Base-by-base conservation (phyloP, 768 basidiomycete genomes). In the Phanerodontia chrysosporium region DNA sequence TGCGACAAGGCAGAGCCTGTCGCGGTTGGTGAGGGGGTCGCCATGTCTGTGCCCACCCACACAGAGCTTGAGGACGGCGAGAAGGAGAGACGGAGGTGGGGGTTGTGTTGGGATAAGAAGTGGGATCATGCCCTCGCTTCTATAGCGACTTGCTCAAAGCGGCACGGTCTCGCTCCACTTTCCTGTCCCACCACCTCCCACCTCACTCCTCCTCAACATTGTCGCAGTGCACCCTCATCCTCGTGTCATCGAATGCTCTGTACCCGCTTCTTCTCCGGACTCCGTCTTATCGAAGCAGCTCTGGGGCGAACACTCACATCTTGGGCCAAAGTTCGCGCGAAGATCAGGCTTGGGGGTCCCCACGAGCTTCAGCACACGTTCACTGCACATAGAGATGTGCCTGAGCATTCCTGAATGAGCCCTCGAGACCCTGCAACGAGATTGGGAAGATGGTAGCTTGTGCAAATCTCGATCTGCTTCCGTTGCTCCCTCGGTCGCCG, bases 51-150 rank as follows among this genome's bases (percentile, higher is more conserved):
- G 16, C 12, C 12, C 21, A 42, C 21, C 22, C 13, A 42, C n/a
- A 42, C 18, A 39, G 29, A 51, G 52, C 35, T 27, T 8, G 52
- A 32, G 24, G 36, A 24, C 35, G 36, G 24, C 6, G 49, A 51
- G 18, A 28, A 27, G 52, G 32, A 32, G 32, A 25, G 22, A 28
- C 22, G 36, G 35, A n/a, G 52, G 52, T 13, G 21, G 32, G 14
- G 52, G 28, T 8, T 18, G 52, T 39, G 51, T 25, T 42, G 52
- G 6, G 52, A 53, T 18, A 21, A 21, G 22, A 42, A 42, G 22
- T n/a, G 52, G 30, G 52, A 53, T 53, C 52, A 53, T 36, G 36
- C 30, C 39, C 52, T 39, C 39, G 52, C 52, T 53, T 53, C 52
- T 53, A 32, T 39, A 39, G 25, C 55, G 55, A 56, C 42, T 45